Evolutionary conservation across 1,284 basidiomycete species (phyloP).

Genomic region (Ganoderma meredithae): DNA sequence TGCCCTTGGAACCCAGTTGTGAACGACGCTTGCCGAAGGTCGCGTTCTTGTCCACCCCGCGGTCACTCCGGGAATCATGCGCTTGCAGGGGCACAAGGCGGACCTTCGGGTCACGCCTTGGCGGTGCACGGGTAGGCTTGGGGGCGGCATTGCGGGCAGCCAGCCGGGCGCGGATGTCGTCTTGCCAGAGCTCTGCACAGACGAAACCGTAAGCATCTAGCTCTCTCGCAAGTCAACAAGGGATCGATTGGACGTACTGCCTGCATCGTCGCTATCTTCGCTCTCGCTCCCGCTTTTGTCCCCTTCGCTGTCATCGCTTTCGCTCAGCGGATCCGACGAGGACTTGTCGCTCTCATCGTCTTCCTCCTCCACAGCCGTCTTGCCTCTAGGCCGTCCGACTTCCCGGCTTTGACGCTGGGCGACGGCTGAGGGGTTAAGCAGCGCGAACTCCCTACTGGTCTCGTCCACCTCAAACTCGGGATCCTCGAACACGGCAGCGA

Average conservation of each 20-base stretch:
- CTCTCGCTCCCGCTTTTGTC: slow-evolving; percentile 41
- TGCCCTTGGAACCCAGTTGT: slow-evolving; percentile 34
- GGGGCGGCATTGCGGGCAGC: slow-evolving; percentile 33
- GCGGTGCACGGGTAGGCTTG: slow-evolving; percentile 24
- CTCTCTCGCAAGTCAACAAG: slow-evolving; percentile 16
- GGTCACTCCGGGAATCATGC: slow-evolving; percentile 46
- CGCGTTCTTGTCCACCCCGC: slow-evolving; percentile 54
- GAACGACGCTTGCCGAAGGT: slow-evolving; percentile 75
- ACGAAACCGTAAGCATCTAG: background rate
- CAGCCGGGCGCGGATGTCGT: slow-evolving; percentile 39
- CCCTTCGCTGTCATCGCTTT: slow-evolving; percentile 46
- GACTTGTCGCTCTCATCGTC: slow-evolving; percentile 86
- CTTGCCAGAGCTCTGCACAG: slow-evolving; percentile 37
- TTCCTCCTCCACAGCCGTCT: slow-evolving; percentile 90
- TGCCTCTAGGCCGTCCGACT: slow-evolving; percentile 46
- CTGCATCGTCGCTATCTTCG: slow-evolving; percentile 65
- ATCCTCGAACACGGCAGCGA: slow-evolving; percentile 91
- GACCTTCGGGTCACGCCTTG: slow-evolving; percentile 54
- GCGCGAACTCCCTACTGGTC: slow-evolving; percentile 83
- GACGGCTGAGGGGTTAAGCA: slow-evolving; percentile 89
- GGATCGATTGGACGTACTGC: slow-evolving; percentile 47
- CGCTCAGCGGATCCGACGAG: slow-evolving; percentile 75
- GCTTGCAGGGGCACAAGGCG: slow-evolving; percentile 68
- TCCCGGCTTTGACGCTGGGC: slow-evolving; percentile 54
- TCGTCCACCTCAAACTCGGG: slow-evolving; percentile 96